Conservation (phyloP, 2,329 filamentous ascomycete genomes). For the Pyricularia grisea region DNA sequence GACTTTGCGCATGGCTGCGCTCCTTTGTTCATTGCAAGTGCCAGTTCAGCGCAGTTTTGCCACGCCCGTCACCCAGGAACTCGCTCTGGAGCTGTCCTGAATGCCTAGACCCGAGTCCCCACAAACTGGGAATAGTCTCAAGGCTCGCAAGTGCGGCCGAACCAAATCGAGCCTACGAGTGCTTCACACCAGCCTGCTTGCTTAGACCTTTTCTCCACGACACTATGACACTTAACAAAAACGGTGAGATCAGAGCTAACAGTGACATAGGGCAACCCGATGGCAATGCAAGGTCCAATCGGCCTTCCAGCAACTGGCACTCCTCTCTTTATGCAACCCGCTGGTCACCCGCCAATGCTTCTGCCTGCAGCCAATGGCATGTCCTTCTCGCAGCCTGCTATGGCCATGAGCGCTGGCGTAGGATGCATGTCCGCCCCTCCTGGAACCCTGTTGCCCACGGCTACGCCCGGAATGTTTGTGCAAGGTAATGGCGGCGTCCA, state of each 20-base stretch:
- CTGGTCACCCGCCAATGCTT: slow-evolving; percentile 8
- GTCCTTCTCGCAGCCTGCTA: slow-evolving; percentile 6
- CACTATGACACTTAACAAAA: neutral
- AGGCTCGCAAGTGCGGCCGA: neutral
- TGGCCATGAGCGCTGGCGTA: slow-evolving; percentile 2
- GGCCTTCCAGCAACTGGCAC: slow-evolving; percentile 2
- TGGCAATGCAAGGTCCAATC: slow-evolving; percentile 11
- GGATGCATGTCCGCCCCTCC: slow-evolving; percentile 4
- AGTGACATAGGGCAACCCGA: neutral
- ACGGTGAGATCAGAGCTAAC: neutral
- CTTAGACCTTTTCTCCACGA: neutral
- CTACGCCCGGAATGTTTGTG: slow-evolving; percentile 18
- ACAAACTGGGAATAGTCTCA: neutral
- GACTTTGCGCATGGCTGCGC: neutral
- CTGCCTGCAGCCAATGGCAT: slow-evolving; percentile 6
- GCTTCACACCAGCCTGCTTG: neutral
- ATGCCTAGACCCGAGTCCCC: neutral
- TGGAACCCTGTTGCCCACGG: slow-evolving; percentile 9
- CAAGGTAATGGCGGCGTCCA: slow-evolving; percentile 28
- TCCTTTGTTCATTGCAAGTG: slow-evolving; percentile 5
- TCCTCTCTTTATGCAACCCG: slow-evolving; percentile 17
- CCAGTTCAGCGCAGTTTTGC: neutral
- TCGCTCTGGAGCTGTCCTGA: neutral
- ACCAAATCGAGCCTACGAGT: neutral
- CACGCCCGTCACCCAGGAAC: neutral